These are phyloP conservation scores for Pachysandra terminalis DNA, from an alignment of 164 flowering plant genomes.

Conservation along the genomic window DNA sequence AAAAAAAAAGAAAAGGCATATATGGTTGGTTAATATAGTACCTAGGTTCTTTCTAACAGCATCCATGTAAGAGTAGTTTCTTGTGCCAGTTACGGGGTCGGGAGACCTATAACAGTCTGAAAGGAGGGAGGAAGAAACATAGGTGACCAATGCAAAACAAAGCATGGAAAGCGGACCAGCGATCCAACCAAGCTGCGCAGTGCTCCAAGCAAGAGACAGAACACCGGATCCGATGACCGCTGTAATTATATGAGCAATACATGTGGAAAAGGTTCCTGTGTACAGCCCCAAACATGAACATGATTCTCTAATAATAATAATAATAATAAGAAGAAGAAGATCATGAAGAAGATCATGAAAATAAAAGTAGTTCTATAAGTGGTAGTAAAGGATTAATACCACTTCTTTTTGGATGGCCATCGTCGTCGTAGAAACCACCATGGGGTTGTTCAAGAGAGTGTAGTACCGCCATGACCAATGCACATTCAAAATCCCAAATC, in stretches of 20 bases:
- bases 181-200: slow-evolving; percentile 85
- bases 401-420: slow-evolving; percentile 32
- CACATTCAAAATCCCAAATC: no score
- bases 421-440: slow-evolving; percentile 25
- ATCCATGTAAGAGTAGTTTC: slow-evolving; percentile 45
- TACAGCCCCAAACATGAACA: not conserved
- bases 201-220: no score
- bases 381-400: slow-evolving; percentile 19
- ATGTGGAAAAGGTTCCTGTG: slow-evolving; percentile 63
- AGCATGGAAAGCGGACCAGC: slow-evolving; percentile 58
- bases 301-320: no score
- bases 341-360: no score
- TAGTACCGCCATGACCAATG: slow-evolving; percentile 27
- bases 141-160: slow-evolving; percentile 49
- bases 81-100: slow-evolving; percentile 46
- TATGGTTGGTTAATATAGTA: slow-evolving; percentile 8
- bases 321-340: no score
- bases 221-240: no score
- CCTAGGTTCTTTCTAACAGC: slow-evolving; percentile 60
- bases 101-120: slow-evolving; percentile 53
- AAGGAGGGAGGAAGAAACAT: slow-evolving; percentile 44
- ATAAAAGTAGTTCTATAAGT: not conserved
- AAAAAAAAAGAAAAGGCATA: not conserved
- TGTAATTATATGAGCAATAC: no score
- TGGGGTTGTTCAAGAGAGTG: slow-evolving; percentile 23